Evolutionary conservation across 345 rosid species (phyloP).

Genomic region (Gossypium bickii): DNA sequence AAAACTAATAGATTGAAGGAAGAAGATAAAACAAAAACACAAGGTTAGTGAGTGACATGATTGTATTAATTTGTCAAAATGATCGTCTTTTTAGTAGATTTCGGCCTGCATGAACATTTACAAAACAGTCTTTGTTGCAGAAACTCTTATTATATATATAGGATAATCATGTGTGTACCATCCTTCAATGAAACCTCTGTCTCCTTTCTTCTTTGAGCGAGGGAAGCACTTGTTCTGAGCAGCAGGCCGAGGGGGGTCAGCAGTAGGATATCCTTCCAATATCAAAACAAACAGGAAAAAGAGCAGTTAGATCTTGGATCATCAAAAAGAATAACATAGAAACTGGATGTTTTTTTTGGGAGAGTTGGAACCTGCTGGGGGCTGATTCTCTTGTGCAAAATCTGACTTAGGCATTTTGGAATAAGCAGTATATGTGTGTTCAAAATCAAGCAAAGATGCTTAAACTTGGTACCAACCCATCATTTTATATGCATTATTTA

Average conservation of each 20-base stretch:
- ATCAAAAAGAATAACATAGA: background rate
- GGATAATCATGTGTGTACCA: conserved; percentile 28
- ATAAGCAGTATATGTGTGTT: background rate
- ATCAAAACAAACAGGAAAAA: conserved; percentile 1
- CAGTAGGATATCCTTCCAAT: conserved; percentile 36
- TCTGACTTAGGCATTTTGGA: conserved; percentile 24
- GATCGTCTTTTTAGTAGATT: background rate
- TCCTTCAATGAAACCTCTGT: conserved; percentile 57
- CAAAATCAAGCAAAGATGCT: background rate
- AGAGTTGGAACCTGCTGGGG: conserved; percentile 28
- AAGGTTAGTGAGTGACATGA: background rate
- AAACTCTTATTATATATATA: too few species aligned
- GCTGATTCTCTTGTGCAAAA: conserved; percentile 14
- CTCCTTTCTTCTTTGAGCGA: conserved; percentile 44
- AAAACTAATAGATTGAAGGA: background rate
- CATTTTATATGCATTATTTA: conserved; percentile 2
- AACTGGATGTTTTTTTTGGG: background rate
- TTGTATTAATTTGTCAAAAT: background rate
- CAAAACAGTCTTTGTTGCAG: background rate
- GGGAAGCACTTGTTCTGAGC: conserved; percentile 25
- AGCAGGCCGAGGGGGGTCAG: conserved; percentile 20
- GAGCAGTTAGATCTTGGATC: background rate
- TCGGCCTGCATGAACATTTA: background rate
- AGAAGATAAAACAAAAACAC: background rate
- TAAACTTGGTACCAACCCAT: background rate